Base-by-base conservation (phyloP, 2,329 filamentous ascomycete genomes). In the Phialocephala subalpina region DNA sequence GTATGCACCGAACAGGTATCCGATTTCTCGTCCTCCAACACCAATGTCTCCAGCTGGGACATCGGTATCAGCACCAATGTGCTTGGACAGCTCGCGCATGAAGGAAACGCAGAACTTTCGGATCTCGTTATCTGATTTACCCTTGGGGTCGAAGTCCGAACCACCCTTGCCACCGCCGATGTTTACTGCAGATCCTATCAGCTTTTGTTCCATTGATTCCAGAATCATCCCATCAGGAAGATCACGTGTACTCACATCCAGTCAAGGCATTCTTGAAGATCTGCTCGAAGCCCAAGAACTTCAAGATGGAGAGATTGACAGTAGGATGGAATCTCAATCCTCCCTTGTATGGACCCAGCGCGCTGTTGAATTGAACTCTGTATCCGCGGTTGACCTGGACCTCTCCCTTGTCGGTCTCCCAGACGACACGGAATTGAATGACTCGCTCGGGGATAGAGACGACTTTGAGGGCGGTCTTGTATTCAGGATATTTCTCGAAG, bases 181-280 rank as follows among this genome's bases (percentile, higher is more conserved):
- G 84, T 88, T 93, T 77, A 97, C 89, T 92, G 67, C 47, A 33
- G 0, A 25, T 12, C 52, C 8, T 1, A 59, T 72, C 36, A 72
- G 67, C 47, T 58, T 25, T 14, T n/a, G 12, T 58, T 33, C 29
- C 33, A 52, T 18, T 25, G 18, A 25, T 42, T 16, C 4, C 25
- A 49, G 40, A n/a, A 16, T 20, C 2, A 35, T 1, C 25, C 20
- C 35, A 18, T 42, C 33, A 1, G 59, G 12, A 29, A 36, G 9
- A 61, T 69, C 62, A 64, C 58, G 66, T 63, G 53, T 66, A 88
- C 92, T 85, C 84, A 94, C 92, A 83, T 78, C 96, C 96, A 69
- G 96, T 98, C 74, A 98, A 85, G 73, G 96, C 96, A 92, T 98
- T 98, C 89, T 98, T 98, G 88, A 98, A 98, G 83, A 95, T 97